These are phyloP conservation scores for Pelagophyceae sp. DNA, from an alignment of 352 stramenopile genomes.

Conservation along the genomic window DNA sequence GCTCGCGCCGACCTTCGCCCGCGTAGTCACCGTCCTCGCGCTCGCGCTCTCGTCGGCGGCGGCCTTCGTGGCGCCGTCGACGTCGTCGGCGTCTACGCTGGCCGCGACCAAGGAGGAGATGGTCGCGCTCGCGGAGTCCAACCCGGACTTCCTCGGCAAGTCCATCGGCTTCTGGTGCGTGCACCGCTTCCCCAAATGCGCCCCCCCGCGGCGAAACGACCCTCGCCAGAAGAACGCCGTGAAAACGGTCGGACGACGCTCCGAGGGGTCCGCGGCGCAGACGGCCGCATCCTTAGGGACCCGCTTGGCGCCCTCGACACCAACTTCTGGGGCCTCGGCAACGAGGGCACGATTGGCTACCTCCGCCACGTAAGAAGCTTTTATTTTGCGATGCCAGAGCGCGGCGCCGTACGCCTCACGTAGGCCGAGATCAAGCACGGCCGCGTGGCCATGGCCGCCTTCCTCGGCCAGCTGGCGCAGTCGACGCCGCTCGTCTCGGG, in stretches of 20 bases:
- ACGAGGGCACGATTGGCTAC: slow-evolving; percentile 38
- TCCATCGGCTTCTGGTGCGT: slow-evolving; percentile 13
- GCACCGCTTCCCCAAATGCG: too few relatives aligned
- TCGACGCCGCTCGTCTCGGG: slow-evolving; percentile 23
- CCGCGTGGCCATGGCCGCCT: slow-evolving; percentile 45
- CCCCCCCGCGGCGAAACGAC: too few relatives aligned
- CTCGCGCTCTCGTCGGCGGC: slow-evolving; percentile 1
- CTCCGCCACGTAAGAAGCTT: too few relatives aligned
- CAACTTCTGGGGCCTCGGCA: slow-evolving; percentile 44
- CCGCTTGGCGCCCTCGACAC: slow-evolving; percentile 43
- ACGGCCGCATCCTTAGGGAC: slow-evolving; percentile 30
- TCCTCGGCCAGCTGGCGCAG: slow-evolving; percentile 42
- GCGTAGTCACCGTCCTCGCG: background rate
- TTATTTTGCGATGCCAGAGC: too few relatives aligned
- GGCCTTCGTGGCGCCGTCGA: slow-evolving; percentile 10
- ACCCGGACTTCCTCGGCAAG: slow-evolving; percentile 16
- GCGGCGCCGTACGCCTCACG: too few relatives aligned
- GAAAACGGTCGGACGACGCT: too few relatives aligned
- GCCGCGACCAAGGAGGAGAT: slow-evolving; percentile 18
- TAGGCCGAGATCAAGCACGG: slow-evolving; percentile 39
- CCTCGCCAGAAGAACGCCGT: too few relatives aligned
- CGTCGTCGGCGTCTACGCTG: background rate
- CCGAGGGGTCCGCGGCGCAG: too few relatives aligned
- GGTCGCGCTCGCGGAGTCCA: slow-evolving; percentile 17
- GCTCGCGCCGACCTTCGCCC: too few relatives aligned